Conservation (phyloP, 441 rosid species). For the Mallotus repandus region DNA sequence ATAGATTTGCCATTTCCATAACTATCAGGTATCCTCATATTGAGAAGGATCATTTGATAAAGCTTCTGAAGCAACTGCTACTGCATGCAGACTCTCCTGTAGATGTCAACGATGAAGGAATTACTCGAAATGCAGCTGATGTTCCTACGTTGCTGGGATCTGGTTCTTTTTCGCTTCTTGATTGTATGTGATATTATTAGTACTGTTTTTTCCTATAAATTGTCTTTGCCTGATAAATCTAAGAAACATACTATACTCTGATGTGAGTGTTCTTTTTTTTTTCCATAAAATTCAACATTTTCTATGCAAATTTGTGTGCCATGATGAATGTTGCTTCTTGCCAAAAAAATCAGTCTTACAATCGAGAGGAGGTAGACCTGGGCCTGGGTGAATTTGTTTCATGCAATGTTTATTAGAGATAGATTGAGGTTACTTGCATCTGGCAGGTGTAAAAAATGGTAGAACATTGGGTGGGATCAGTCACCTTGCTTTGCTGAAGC, state of each 20-base stretch:
- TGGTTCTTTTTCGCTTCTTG: conserved; percentile 83
- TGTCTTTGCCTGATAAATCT: conserved; percentile 11
- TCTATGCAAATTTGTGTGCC: background rate
- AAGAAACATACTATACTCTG: conserved; percentile 21
- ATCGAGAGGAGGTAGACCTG: background rate
- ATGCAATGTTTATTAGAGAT: background rate
- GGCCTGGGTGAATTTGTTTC: background rate
- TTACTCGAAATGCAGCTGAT: conserved; percentile 67
- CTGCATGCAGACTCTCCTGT: conserved; percentile 50
- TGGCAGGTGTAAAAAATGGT: background rate
- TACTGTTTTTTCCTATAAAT: conserved; percentile 10
- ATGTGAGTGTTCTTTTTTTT: background rate
- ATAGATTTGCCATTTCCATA: conserved; percentile 31
- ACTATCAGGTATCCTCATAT: conserved; percentile 84
- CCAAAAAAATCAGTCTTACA: background rate
- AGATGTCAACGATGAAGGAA: conserved; percentile 41
- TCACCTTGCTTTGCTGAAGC: background rate
- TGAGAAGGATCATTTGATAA: conserved; percentile 84
- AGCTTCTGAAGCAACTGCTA: conserved; percentile 90
- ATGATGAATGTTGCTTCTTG: background rate
- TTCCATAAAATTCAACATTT: background rate
- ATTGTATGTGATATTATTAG: conserved; percentile 49
- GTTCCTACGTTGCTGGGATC: conserved; percentile 89
- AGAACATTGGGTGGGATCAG: background rate
- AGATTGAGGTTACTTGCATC: background rate